Base-by-base conservation (phyloP, 495 filamentous ascomycete genomes). In the Acidomyces sp. region DNA sequence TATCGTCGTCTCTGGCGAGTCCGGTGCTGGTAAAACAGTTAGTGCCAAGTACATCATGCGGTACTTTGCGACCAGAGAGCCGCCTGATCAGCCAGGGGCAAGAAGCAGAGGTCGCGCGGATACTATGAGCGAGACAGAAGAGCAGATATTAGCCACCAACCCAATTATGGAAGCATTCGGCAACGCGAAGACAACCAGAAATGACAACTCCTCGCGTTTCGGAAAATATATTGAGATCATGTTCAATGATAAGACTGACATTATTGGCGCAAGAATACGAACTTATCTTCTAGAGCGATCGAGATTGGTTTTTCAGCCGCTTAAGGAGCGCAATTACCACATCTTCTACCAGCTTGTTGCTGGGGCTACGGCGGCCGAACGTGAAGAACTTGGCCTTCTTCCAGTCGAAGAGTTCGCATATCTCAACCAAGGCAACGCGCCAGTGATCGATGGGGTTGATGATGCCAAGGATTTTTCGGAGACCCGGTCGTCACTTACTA, bases 41-140 rank as follows among this genome's bases (percentile, higher is more conserved):
- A 96, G 92, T 61, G 90, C 90, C 27, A 99, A 99, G 60, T 99
- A 99, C 60, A 96, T 99, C 55, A 99, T 99, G 90, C 71, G 90
- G 54, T 99, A 99, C 65, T 99, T 99, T 62, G 92, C 90, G 43
- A 99, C 92, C 24, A 75, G 93, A 65, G 87, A 96, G 65, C 81
- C 88, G 2, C 85, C 92, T 30, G 87, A 90, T 47, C 81, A 83
- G 54, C 82, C 86, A 15, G 78, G 82, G 21, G 79, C 77, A 51
- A 78, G 82, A 56, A 68, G 69, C 17, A 88, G 78, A 60, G 82
- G 79, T 53, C 75, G 82, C 48, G 69, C 74, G 25, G 92, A 95
- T 53, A 65, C 79, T 34, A 99, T 96, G 77, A 95, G 86, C 60
- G 85, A 95, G 64, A 99, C 90, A 4, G 90, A 99, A 59, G 90